A percentile compares a stretch with the other conserved stretches of the same genome.
phyloP scores from a whole-genome alignment of 495 filamentous ascomycete genomes.

The Penicillium angulare region DNA sequence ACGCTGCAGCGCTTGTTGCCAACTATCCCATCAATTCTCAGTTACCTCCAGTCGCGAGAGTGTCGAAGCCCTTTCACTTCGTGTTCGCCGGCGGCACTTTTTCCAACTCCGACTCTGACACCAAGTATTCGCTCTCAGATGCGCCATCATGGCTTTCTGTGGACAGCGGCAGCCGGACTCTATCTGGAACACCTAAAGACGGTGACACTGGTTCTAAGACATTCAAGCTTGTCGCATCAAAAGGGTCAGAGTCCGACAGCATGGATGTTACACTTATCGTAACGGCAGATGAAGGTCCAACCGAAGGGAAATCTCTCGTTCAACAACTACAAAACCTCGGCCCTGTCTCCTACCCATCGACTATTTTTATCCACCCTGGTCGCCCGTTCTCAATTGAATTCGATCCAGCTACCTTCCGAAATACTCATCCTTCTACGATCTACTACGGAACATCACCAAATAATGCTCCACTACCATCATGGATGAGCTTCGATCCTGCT shows the following conservation, averaged over 20 bases:
- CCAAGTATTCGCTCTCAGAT: slow-evolving; percentile 61
- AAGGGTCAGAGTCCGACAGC: slow-evolving; percentile 53
- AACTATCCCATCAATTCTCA: slow-evolving; percentile 75
- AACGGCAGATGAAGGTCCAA: slow-evolving; percentile 52
- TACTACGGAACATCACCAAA: slow-evolving; percentile 79
- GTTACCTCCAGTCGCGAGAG: slow-evolving; percentile 70
- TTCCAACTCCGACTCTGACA: slow-evolving; percentile 44
- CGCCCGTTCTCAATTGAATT: slow-evolving; percentile 46
- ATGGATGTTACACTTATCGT: slow-evolving; percentile 63
- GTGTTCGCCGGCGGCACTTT: slow-evolving; percentile 69
- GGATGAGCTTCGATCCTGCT: slow-evolving; percentile 71
- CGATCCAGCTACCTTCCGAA: slow-evolving; percentile 46
- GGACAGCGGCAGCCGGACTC: slow-evolving; percentile 56
- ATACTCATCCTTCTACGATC: slow-evolving; percentile 44
- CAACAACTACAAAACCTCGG: slow-evolving; percentile 48
- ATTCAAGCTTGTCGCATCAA: slow-evolving; percentile 62
- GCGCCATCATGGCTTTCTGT: slow-evolving; percentile 69
- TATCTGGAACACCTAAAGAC: slow-evolving; percentile 63
- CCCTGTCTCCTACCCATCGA: slow-evolving; percentile 44
- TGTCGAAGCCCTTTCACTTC: slow-evolving; percentile 63
- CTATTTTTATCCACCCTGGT: slow-evolving; percentile 45
- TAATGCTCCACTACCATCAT: slow-evolving; percentile 82
- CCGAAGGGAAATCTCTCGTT: slow-evolving; percentile 42
- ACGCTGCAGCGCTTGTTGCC: slow-evolving; percentile 45
- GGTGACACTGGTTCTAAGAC: slow-evolving; percentile 53